These are phyloP conservation scores for Agaricus subrufescens DNA, from an alignment of 768 basidiomycete species.

Conservation along the genomic window DNA sequence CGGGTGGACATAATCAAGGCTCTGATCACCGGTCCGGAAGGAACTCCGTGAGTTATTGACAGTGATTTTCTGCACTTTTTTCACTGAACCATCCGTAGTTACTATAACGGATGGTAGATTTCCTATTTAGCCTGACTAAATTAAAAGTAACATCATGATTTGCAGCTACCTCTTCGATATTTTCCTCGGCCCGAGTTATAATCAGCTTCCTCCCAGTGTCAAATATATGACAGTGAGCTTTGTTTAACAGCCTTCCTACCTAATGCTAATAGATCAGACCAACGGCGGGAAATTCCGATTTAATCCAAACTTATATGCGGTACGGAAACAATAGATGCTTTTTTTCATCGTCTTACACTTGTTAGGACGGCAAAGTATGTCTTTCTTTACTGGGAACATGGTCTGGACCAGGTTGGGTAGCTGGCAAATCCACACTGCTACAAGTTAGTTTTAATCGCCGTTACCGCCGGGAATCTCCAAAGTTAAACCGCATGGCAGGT, in stretches of 20 bases:
- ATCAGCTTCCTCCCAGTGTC: constrained; percentile 73
- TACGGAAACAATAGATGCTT: constrained; percentile 26
- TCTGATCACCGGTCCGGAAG: constrained; percentile 89
- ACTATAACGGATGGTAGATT: constrained; percentile 86
- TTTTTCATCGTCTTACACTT: neutral
- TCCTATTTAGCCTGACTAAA: constrained; percentile 31
- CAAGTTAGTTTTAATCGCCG: constrained; percentile 45
- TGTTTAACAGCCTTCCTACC: neutral
- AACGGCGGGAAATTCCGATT: constrained; percentile 87
- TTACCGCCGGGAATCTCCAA: neutral
- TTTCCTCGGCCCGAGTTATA: constrained; percentile 87
- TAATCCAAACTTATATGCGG: constrained; percentile 93
- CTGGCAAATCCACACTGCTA: constrained; percentile 85
- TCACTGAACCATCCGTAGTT: constrained; percentile 35
- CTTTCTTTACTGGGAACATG: constrained; percentile 89
- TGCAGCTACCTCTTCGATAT: constrained; percentile 73
- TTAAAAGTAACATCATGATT: neutral
- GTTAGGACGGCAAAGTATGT: constrained; percentile 90
- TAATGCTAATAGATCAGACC: constrained; percentile 43
- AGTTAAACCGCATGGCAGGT: constrained; percentile 59
- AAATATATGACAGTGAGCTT: constrained; percentile 56
- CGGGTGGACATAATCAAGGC: constrained; percentile 91
- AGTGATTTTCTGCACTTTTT: neutral
- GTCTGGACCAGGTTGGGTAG: constrained; percentile 89
- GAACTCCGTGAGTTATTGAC: constrained; percentile 68